Conservation (phyloP, 805 yeast species). For the Saccharomycopsis javanensis region DNA sequence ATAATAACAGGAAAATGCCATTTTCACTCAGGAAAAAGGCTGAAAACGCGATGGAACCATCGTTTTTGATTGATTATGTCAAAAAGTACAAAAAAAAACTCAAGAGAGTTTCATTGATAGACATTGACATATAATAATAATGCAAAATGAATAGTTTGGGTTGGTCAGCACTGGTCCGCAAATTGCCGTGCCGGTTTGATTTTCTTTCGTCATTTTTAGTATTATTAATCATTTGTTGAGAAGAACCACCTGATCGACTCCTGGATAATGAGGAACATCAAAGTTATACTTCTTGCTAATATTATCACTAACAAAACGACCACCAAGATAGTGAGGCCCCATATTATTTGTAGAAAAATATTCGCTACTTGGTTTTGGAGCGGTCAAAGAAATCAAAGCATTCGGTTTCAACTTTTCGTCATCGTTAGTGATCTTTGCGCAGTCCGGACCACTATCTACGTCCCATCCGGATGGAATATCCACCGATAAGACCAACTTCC, state of each 20-base stretch:
- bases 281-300: slow-evolving; percentile 71
- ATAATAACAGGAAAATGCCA: background rate
- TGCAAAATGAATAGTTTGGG: no score
- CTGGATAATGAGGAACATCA: slow-evolving; percentile 50
- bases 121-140: no score
- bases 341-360: slow-evolving; percentile 30
- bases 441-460: slow-evolving; percentile 73
- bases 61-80: background rate
- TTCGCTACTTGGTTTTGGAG: slow-evolving; percentile 82
- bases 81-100: background rate
- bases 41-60: background rate
- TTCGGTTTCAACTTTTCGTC: slow-evolving; percentile 11
- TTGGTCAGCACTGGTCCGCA: background rate
- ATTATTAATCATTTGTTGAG: slow-evolving; percentile 19
- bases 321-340: slow-evolving; percentile 71
- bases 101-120: no score
- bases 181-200: no score
- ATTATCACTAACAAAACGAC: slow-evolving; percentile 61
- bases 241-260: slow-evolving; percentile 43
- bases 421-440: slow-evolving; percentile 25
- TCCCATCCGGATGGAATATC: slow-evolving; percentile 98
- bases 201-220: no score
- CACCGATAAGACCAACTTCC: slow-evolving; percentile 58
- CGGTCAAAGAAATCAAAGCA: slow-evolving; percentile 74
- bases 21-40: background rate